These are phyloP conservation scores for Solanum peruvianum DNA, from an alignment of 257 asterid genomes.

Conservation along the genomic window DNA sequence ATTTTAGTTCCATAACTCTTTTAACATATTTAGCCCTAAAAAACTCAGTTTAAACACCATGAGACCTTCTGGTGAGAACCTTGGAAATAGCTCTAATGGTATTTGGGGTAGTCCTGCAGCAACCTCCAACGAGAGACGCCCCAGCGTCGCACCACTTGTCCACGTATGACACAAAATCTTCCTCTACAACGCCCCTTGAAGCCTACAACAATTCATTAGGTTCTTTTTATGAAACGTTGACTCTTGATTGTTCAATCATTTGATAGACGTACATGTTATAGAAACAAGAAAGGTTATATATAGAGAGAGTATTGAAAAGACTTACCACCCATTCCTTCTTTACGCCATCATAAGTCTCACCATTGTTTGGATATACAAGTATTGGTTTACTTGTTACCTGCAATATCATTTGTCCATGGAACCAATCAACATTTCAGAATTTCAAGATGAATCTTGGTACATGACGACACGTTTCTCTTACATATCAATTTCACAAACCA, in stretches of 20 bases:
- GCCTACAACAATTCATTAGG: background rate
- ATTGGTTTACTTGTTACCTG: conserved; percentile 68
- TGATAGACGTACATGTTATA: background rate
- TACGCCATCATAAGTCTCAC: conserved; percentile 65
- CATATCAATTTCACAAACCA: background rate
- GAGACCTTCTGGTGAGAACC: conserved; percentile 20
- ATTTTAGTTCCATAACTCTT: background rate
- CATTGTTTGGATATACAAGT: conserved; percentile 79
- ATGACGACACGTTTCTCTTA: background rate
- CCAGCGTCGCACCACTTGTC: conserved; percentile 78
- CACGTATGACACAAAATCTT: conserved; percentile 58
- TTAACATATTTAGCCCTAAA: background rate
- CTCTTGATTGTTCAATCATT: background rate
- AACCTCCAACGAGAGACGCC: conserved; percentile 76
- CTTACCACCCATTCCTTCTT: conserved; percentile 80
- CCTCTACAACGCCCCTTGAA: conserved; percentile 38
- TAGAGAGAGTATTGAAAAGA: background rate
- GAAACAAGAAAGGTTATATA: background rate
- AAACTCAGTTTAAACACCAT: background rate
- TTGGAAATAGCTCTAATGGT: conserved; percentile 59
- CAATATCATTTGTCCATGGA: background rate
- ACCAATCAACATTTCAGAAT: background rate
- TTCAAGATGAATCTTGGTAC: background rate
- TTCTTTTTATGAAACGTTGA: background rate
- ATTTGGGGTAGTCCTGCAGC: conserved; percentile 77